Evolutionary conservation across 495 filamentous ascomycete species (phyloP), one percentile per base, ranked within the genome.

Genomic region (Daldinia vernicosa): DNA sequence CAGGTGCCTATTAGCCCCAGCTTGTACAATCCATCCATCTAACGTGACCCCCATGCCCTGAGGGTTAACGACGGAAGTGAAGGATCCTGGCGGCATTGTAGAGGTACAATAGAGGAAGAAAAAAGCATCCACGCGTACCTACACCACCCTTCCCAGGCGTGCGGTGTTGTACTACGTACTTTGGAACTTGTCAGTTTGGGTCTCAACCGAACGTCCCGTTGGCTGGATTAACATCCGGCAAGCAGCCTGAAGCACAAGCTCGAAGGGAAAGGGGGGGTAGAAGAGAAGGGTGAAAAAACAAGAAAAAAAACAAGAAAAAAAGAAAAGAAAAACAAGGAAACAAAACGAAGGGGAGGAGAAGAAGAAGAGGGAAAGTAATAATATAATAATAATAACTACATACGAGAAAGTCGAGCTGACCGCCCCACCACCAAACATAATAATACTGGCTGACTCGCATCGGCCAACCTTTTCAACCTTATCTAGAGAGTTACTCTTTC

Each of bases 1-100:
- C 72, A 74, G 75, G 72, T 71, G 62, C 60, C 69, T 77, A 77
- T 69, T 73, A 73, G 56, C 37, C 60, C 70, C 63, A 76, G 75
- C 66, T 71, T 69, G 69, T 73, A 70, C 61, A 69, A 72, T 75
- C 71, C 69, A 70, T 71, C 72, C 75, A 69, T 73, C 70, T 66
- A 73, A 73, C 70, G 70, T 73, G 70, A 73, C 70, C 75, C 75
- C 60, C 67, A 66, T 76, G 63, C 57, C 52, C 9, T 63, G 67
- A 69, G 72, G 75, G 53, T 56, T 56, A 56, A 56, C 28, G n/a
- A 56, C 53, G 59, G 72, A 68, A 66, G 60, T 43, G 66, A 63
- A 67, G 55, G 67, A 71, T 64, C 56, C 60, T 65, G 45, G 54
- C 43, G 37, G 52, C 57, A 69, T 58, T 67, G 63, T 69, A 71